phyloP scores from a whole-genome alignment of 2,329 filamentous ascomycete species.

The Colletotrichum sp. region DNA sequence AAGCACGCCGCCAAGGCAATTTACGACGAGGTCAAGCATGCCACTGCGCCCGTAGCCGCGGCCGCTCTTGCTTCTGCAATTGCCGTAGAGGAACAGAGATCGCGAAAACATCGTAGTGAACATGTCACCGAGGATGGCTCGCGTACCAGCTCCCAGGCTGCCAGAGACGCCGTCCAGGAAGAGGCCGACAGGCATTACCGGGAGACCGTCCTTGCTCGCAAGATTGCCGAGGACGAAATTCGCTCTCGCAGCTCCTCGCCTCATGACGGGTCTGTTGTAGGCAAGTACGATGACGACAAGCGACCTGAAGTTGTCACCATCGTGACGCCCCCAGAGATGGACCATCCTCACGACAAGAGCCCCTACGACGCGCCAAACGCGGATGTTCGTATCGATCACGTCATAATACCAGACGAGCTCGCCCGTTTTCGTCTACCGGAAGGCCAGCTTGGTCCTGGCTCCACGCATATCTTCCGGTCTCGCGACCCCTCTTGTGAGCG shows the following conservation, averaged over 20 bases:
- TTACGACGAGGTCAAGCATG: constrained; percentile 50
- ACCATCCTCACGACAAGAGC: constrained; percentile 49
- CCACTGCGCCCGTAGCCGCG: constrained; percentile 54
- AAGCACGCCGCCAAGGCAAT: constrained; percentile 49
- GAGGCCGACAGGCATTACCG: constrained; percentile 65
- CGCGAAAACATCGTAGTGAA: constrained; percentile 34
- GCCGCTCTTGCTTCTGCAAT: constrained; percentile 53
- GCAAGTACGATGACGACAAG: constrained; percentile 53
- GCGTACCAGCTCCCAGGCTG: constrained; percentile 32
- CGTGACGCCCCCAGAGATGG: constrained; percentile 60
- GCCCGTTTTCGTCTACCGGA: constrained; percentile 35
- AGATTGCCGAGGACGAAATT: constrained; percentile 58
- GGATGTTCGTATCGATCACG: constrained; percentile 67
- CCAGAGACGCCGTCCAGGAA: constrained; percentile 55
- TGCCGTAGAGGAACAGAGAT: constrained; percentile 44
- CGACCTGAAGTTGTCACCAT: constrained; percentile 46
- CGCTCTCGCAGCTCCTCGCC: constrained; percentile 58
- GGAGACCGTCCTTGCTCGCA: constrained; percentile 57
- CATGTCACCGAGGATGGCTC: constrained; percentile 38
- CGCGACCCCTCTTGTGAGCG: constrained; percentile 61
- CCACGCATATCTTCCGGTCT: constrained; percentile 41
- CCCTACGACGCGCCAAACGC: constrained; percentile 65
- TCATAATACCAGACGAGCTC: constrained; percentile 59
- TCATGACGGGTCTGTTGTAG: constrained; percentile 55
- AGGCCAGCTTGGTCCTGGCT: constrained; percentile 28